Conservation (phyloP, 1,139 yeast species). For the Yamadazyma conglobata region DNA sequence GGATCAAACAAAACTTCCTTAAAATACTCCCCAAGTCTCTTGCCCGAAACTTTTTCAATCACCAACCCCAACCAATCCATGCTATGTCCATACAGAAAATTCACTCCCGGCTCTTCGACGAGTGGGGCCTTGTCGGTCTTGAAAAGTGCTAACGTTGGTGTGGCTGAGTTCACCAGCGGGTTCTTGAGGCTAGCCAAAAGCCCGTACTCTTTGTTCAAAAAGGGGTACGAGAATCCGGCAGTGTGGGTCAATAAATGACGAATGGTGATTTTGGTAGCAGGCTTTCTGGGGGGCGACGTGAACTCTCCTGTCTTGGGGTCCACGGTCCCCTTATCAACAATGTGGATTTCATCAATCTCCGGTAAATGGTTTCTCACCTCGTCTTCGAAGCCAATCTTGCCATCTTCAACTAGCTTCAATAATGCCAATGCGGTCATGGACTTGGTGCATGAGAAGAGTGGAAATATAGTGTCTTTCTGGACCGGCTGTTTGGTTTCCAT, state of each 20-base stretch:
- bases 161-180: constrained; percentile 8
- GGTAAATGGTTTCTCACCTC: constrained; percentile 41
- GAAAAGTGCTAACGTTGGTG: constrained; percentile 20
- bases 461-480: constrained; percentile 27
- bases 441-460: constrained; percentile 49
- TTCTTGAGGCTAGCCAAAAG: constrained; percentile 10
- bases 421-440: constrained; percentile 45
- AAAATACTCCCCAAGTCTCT: constrained; percentile 39
- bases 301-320: constrained; percentile 35
- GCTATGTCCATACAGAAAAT: constrained; percentile 50
- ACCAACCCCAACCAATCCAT: constrained; percentile 54
- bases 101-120: constrained; percentile 50
- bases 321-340: constrained; percentile 35
- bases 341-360: constrained; percentile 35
- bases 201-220: constrained; percentile 22
- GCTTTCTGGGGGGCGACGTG: constrained; percentile 24
- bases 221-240: constrained; percentile 49
- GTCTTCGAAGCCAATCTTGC: constrained; percentile 38
- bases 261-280: constrained; percentile 40
- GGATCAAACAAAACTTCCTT: constrained; percentile 40
- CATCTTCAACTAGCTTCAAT: constrained; percentile 44
- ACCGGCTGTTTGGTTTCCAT: constrained; percentile 19
- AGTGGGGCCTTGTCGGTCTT: constrained; percentile 32
- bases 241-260: constrained; percentile 51
- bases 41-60: constrained; percentile 41